phyloP scores from a whole-genome alignment of 2,329 filamentous ascomycete genomes.

The Hypomyces rosellus region DNA sequence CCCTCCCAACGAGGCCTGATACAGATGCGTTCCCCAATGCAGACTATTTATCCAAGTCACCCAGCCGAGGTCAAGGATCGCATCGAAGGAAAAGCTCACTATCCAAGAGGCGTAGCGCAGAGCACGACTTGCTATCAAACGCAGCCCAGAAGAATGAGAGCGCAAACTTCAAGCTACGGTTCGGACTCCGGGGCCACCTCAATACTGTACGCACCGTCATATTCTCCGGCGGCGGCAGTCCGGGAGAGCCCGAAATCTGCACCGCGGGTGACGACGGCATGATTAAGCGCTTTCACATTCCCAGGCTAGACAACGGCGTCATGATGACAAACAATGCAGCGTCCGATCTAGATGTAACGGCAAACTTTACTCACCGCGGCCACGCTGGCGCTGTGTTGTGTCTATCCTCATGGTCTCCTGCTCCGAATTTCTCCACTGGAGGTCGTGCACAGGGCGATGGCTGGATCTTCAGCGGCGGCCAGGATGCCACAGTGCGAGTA shows the following conservation, averaged over 20 bases:
- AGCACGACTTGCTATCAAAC: slow-evolving; percentile 54
- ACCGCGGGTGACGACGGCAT: slow-evolving; percentile 93
- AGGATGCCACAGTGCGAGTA: slow-evolving; percentile 86
- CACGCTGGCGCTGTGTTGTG: slow-evolving; percentile 87
- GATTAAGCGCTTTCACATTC: slow-evolving; percentile 95
- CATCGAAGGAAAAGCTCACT: slow-evolving; percentile 78
- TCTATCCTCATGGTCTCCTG: slow-evolving; percentile 78
- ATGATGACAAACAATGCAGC: slow-evolving; percentile 43
- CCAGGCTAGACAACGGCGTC: slow-evolving; percentile 60
- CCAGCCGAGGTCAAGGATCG: slow-evolving; percentile 59
- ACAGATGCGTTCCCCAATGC: slow-evolving; percentile 82
- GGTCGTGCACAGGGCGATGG: slow-evolving; percentile 85
- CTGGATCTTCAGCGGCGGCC: slow-evolving; percentile 97
- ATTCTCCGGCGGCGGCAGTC: slow-evolving; percentile 93
- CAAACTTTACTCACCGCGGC: slow-evolving; percentile 91
- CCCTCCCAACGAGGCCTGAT: slow-evolving; percentile 62
- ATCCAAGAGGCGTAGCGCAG: slow-evolving; percentile 62
- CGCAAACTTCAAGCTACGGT: slow-evolving; percentile 83
- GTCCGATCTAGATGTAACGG: slow-evolving; percentile 82
- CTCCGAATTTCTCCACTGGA: slow-evolving; percentile 82
- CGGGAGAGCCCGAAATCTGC: slow-evolving; percentile 92
- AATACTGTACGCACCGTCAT: slow-evolving; percentile 92
- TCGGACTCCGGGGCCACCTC: slow-evolving; percentile 84
- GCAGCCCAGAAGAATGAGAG: slow-evolving; percentile 57
- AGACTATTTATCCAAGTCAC: slow-evolving; percentile 74